Base-by-base conservation (phyloP, 2,329 filamentous ascomycete species). In the Byssoonygena ceratinophila region DNA sequence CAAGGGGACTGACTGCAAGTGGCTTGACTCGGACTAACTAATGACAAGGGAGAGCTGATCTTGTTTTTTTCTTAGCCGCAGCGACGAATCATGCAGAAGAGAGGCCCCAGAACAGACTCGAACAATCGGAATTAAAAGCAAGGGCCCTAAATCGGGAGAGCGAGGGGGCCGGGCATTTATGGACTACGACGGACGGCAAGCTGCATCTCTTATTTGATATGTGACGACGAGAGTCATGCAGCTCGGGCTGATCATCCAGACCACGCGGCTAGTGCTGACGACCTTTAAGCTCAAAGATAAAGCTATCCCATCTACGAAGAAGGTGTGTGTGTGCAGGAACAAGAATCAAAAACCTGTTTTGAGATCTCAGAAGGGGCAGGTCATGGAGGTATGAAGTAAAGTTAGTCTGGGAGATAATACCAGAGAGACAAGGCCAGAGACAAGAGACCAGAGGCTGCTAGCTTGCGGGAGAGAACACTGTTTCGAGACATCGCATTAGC, bases 151-250 rank as follows among this genome's bases (percentile, higher is more conserved):
- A 12, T 40, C 22, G 25, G 36, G 27, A 14, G 32, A 14, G 29
- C 43, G 46, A 40, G 22, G 39, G 46, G 7, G 22, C 32, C 36
- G 40, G 48, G 12, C 48, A 52, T 68, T 67, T 68, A 68, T 65
- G 63, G 62, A 62, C 59, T 57, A 56, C 46, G 58, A 34, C 5
- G 27, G 62, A 61, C 62, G 59, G 58, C 59, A 59, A 67, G 56
- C 64, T 66, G 63, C 61, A 64, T 57, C 62, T 71, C 67, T 68
- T 66, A 71, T 71, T 71, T 70, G 68, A 70, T 68, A 68, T 67
- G 7, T 64, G 63, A 63, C 62, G 64, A 61, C 61, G 63, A 61
- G 63, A 66, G 69, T 71, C 69, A 71, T 71, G 69, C 69, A 71
- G 65, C 64, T 59, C 61, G 31, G 46, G 67, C 68, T 66, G 67